Evolutionary conservation across 2,329 filamentous ascomycete genomes (phyloP), one percentile per base, ranked within the genome.

Genomic region (Beauveria bassiana): DNA sequence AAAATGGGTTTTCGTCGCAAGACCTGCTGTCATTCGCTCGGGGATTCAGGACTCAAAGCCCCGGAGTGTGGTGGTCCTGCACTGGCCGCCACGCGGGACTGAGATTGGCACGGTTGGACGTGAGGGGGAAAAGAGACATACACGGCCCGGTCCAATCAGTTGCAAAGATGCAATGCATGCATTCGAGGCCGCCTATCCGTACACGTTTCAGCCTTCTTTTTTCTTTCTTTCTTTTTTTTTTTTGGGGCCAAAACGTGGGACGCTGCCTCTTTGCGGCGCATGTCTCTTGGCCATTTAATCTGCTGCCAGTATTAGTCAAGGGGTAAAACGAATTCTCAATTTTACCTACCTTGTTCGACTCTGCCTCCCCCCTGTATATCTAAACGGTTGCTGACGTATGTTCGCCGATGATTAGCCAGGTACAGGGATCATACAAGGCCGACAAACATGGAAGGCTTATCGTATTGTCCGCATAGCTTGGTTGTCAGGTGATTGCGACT

Each of bases 401-500:
- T 16, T 16, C 26, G 16, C 14, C 31, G 16, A 18, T 31, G 34
- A 16, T 51, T 31, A 28, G 18, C 53, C 40, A 43, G 40, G 40
- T 56, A 46, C 54, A 57, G 54, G 54, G 54, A 40, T 57, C 45
- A 49, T 18, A 10, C 26, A n/a, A 26, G 45, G 43, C 40, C 26
- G 53, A 46, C 53, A 34, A 45, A 45, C 34, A 56, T 18, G 24
- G 40, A 40, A 47, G 45, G 43, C 28, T 43, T 38, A 57, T 57
- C 54, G 28, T 45, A n/a, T 47, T 20, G 43, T 49, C 54, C 58
- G 58, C 58, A 60, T 60, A 52, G 47, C 26, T 45, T 60, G n/a
- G 31, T 24, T 20, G 58, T 60, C 58, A 60, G 58, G 58, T 60
- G 58, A 60, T 60, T 60, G 40, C 34, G 18, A 45, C 38, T 60